Percentiles rank a stretch among this genome's conserved stretches.
Evolutionary conservation across 2,329 filamentous ascomycete species (phyloP).

Genomic region (Coleophoma cylindrospora): DNA sequence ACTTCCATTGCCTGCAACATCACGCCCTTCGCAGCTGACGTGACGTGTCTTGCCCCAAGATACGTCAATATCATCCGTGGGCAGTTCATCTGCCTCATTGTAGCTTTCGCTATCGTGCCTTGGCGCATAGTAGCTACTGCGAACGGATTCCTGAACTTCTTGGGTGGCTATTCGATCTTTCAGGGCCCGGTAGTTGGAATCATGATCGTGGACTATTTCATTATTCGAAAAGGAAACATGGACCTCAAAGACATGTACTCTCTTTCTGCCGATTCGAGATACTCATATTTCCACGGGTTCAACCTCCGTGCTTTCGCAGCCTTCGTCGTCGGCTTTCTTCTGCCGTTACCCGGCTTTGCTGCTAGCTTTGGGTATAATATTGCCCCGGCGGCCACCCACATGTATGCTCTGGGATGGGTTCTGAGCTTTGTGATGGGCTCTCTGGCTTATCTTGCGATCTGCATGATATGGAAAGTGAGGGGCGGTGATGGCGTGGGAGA

Average conservation of each 20-base stretch:
- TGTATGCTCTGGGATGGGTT: not conserved
- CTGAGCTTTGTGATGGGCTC: not conserved
- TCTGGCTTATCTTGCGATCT: not conserved
- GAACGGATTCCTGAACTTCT: not conserved
- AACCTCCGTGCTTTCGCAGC: constrained; percentile 1
- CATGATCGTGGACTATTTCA: constrained; percentile 27
- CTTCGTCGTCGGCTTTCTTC: constrained; percentile 20
- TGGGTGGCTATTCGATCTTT: constrained; percentile 15
- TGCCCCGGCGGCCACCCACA: not conserved
- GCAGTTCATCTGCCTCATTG: constrained; percentile 32
- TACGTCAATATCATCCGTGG: constrained; percentile 43
- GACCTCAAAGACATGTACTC: constrained; percentile 25
- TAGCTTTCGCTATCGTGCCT: constrained; percentile 37
- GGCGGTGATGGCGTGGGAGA: not conserved
- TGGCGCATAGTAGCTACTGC: constrained; percentile 35
- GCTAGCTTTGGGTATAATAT: not conserved
- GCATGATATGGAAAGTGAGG: not conserved
- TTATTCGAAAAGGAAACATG: constrained; percentile 26
- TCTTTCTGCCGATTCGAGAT: constrained; percentile 21
- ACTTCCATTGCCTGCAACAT: constrained; percentile 33
- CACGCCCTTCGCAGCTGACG: constrained; percentile 19
- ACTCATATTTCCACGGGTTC: not conserved
- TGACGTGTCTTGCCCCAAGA: constrained; percentile 40
- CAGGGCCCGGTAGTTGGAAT: constrained; percentile 31
- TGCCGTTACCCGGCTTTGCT: constrained; percentile 6